Percentiles rank a stretch among this genome's conserved stretches.
Conservation (phyloP, 495 filamentous ascomycete species). For the Annulohypoxylon nitens region DNA sequence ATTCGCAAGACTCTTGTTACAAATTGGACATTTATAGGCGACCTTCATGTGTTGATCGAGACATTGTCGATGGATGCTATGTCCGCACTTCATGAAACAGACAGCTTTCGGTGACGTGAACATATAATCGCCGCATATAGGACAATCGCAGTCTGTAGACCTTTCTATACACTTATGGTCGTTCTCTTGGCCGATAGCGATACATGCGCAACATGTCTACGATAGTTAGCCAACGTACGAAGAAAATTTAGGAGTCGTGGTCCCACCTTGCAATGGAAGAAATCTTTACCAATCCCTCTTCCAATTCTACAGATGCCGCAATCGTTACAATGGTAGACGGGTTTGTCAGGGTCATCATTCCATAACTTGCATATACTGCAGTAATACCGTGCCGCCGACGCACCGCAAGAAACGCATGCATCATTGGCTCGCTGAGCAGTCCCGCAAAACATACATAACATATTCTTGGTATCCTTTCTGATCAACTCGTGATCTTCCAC, state of each 20-base stretch:
- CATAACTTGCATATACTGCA: conserved; percentile 96
- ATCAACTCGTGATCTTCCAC: conserved; percentile 85
- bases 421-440: conserved; percentile 86
- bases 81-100: conserved; percentile 95
- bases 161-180: conserved; percentile 93
- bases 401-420: conserved; percentile 79
- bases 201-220: conserved; percentile 91
- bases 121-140: conserved; percentile 98
- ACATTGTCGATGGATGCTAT: conserved; percentile 92
- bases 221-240: conserved; percentile 8
- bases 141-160: conserved; percentile 94
- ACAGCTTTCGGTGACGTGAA: conserved; percentile 92
- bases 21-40: conserved; percentile 95
- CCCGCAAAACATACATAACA: conserved; percentile 98
- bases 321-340: conserved; percentile 96
- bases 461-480: conserved; percentile 87
- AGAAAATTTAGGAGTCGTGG: background rate
- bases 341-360: conserved; percentile 92
- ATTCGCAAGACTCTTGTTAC: conserved; percentile 91
- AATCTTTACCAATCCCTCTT: conserved; percentile 93
- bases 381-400: conserved; percentile 89
- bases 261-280: conserved; percentile 94
- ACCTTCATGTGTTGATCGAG: conserved; percentile 84
- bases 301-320: conserved; percentile 96
- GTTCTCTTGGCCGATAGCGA: conserved; percentile 81